These are phyloP conservation scores for Camelina neglecta DNA, from an alignment of 345 rosid species.

Conservation along the genomic window DNA sequence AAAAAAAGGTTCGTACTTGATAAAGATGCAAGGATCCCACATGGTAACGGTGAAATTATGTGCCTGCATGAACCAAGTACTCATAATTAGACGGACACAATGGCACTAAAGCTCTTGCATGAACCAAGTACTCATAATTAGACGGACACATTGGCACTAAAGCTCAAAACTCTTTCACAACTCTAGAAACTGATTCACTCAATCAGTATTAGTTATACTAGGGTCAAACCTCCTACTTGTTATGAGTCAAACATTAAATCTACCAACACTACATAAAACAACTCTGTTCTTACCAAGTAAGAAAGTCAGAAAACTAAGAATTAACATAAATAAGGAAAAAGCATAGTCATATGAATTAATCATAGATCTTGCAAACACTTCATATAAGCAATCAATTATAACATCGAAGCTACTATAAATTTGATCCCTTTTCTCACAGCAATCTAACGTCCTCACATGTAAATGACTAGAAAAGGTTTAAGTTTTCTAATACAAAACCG, in stretches of 20 bases:
- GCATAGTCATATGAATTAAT: not conserved
- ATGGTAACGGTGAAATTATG: too few relatives aligned
- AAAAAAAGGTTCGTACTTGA: conserved; percentile 60
- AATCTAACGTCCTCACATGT: not conserved
- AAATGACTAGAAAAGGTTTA: not conserved
- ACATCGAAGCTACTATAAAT: not conserved
- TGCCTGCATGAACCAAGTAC: too few relatives aligned
- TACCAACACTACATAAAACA: not conserved
- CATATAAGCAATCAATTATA: conserved; percentile 14
- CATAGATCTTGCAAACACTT: conserved; percentile 9
- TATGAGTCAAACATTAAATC: conserved; percentile 7
- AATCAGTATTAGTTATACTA: not conserved
- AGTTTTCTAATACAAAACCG: not conserved
- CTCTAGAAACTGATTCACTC: conserved; percentile 22
- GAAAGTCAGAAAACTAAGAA: conserved; percentile 6
- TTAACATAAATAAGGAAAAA: not conserved
- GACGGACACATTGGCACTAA: conserved; percentile 25
- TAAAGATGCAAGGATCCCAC: conserved; percentile 46
- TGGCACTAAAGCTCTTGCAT: conserved; percentile 50
- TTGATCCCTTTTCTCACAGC: not conserved
- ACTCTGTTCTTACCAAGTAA: conserved; percentile 17
- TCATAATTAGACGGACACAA: too few relatives aligned
- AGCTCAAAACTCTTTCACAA: conserved; percentile 35
- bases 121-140: conserved; percentile 68
- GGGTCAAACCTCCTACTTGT: not conserved